These are phyloP conservation scores for Candolleomyces eurysporus DNA, from an alignment of 768 basidiomycete species.

Conservation along the genomic window DNA sequence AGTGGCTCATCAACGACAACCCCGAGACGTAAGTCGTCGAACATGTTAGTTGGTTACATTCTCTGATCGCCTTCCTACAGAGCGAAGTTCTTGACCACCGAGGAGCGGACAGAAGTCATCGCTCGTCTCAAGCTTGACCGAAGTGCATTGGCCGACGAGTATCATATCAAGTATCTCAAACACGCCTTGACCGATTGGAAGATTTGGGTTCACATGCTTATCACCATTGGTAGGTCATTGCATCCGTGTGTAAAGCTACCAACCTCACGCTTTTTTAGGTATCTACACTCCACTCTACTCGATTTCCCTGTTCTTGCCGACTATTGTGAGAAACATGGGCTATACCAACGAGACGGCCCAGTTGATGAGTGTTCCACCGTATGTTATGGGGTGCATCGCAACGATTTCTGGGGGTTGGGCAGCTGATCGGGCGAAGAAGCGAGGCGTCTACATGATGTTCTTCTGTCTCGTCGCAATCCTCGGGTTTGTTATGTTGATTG, in stretches of 20 bases:
- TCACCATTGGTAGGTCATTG: constrained; percentile 24
- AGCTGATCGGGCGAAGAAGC: constrained; percentile 23
- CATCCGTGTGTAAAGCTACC: not conserved
- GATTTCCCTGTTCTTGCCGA: constrained; percentile 30
- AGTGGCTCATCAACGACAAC: constrained; percentile 24
- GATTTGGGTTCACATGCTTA: constrained; percentile 32
- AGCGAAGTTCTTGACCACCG: constrained; percentile 26
- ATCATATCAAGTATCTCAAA: constrained; percentile 22
- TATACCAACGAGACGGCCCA: constrained; percentile 27
- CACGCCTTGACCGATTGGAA: constrained; percentile 30
- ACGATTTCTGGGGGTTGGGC: constrained; percentile 22
- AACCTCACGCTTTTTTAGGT: constrained; percentile 10
- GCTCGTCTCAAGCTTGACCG: constrained; percentile 25
- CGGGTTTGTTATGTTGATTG: constrained; percentile 27
- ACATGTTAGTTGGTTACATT: not conserved
- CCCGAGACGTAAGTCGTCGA: constrained; percentile 24
- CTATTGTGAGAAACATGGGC: constrained; percentile 27
- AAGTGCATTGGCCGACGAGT: constrained; percentile 26
- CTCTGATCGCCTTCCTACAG: constrained; percentile 8
- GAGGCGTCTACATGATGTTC: constrained; percentile 26
- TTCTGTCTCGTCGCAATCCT: constrained; percentile 23
- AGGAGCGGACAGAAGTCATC: constrained; percentile 27
- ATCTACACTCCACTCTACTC: constrained; percentile 31
- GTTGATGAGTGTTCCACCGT: constrained; percentile 32
- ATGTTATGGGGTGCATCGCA: constrained; percentile 26